Evolutionary conservation across 345 rosid genomes (phyloP), one percentile per base, ranked within the genome.

Genomic region (Gossypium raimondii): DNA sequence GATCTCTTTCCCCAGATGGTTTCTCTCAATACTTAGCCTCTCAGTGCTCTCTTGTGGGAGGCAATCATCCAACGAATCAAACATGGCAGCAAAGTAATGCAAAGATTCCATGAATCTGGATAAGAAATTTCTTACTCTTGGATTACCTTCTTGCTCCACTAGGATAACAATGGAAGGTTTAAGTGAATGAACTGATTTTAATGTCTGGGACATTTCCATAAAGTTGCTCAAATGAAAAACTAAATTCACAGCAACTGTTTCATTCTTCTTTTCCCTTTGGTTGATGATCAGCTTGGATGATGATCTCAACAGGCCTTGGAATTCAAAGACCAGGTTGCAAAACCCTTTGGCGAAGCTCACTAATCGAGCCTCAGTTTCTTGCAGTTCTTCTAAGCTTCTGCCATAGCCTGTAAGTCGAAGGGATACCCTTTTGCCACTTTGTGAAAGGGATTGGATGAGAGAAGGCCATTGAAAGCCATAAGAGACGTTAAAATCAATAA

Each of bases 401-500:
- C 94, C 92, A 2, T 81, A 84, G 13, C 88, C 88, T 0, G 94
- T 86, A 17, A 90, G 78, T 4, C 83, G 78, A 2, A 90, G 77
- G 0, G 87, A 86, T 11, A 85, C 79, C 10, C 80, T 73, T 41
- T 83, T 83, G 16, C 72, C 56, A 0, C 5, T 4, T 11, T 11
- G 25, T 9, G 92, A 90, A 1, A 88, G 60, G 3, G 94, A 88
- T 56, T 90, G 94, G n/a, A 90, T 88, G 7, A 90, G 77, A 9
- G 92, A 90, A 17, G 94, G 94, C 94, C 94, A 88, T 3, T 90
- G 92, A 57, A 90, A 88, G 4, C 94, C 94, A 34, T 85, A 82
- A 0, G 85, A 86, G 60, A 85, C 85, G 17, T 88, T 90, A 25
- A 90, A 88, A 50, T 90, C 94, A 17, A 90, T 62, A 4, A 90